These are phyloP conservation scores for Thelephora terrestris DNA, from an alignment of 1,284 basidiomycete species.

Conservation along the genomic window DNA sequence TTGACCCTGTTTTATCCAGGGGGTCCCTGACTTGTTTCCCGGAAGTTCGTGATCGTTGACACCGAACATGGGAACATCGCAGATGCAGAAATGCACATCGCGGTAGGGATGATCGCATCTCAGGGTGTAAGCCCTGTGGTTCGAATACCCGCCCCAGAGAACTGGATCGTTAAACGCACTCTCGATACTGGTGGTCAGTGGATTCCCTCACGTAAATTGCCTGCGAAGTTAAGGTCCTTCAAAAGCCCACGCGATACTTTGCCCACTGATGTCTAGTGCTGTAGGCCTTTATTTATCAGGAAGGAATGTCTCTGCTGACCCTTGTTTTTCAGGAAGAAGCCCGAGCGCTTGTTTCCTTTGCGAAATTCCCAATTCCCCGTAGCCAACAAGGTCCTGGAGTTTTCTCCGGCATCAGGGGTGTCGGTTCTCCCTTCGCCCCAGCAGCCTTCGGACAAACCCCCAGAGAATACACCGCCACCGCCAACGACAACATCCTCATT, in stretches of 20 bases:
- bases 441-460: constrained; percentile 15
- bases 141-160: constrained; percentile 13
- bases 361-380: constrained; percentile 13
- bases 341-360: constrained; percentile 11
- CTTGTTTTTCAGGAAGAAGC: constrained; percentile 8
- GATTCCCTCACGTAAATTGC: neutral
- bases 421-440: constrained; percentile 21
- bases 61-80: constrained; percentile 22
- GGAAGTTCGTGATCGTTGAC: constrained; percentile 20
- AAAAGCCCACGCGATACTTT: constrained; percentile 14
- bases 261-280: constrained; percentile 15
- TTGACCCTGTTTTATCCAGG: no score
- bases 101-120: constrained; percentile 20
- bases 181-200: constrained; percentile 14
- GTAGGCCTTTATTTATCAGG: neutral
- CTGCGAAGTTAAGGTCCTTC: neutral
- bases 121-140: constrained; percentile 14
- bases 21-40: neutral
- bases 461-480: constrained; percentile 14
- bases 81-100: constrained; percentile 20
- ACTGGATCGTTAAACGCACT: constrained; percentile 16
- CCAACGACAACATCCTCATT: constrained; percentile 11
- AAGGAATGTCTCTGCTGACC: neutral
- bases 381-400: constrained; percentile 1
- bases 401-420: constrained; percentile 18